Evolutionary conservation across 2,329 filamentous ascomycete species (phyloP).

Genomic region (Aureobasidium sp.): DNA sequence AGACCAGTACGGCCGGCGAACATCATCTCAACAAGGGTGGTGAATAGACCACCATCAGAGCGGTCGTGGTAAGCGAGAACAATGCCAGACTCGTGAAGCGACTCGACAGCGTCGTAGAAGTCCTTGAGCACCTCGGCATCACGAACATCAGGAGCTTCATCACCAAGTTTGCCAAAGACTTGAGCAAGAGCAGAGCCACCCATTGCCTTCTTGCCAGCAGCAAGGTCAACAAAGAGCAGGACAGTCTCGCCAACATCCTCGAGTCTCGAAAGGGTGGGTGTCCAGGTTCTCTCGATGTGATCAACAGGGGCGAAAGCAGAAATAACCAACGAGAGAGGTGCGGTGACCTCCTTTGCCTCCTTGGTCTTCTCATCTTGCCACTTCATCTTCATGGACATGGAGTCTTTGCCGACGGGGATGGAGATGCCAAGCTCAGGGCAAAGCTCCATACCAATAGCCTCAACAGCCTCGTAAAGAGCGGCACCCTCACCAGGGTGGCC

Average conservation of each 20-base stretch:
- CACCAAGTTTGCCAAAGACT: conserved; percentile 75
- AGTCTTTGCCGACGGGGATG: conserved; percentile 96
- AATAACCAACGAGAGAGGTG: conserved; percentile 83
- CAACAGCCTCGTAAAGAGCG: conserved; percentile 84
- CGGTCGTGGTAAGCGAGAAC: conserved; percentile 93
- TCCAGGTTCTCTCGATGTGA: conserved; percentile 83
- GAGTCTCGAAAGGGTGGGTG: conserved; percentile 70
- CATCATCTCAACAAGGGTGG: conserved; percentile 93
- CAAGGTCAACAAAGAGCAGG: conserved; percentile 85
- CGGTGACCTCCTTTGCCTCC: conserved; percentile 75
- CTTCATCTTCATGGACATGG: conserved; percentile 97
- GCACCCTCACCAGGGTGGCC: conserved; percentile 88
- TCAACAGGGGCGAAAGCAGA: conserved; percentile 82
- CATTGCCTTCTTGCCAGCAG: conserved; percentile 68
- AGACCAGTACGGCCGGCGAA: conserved; percentile 89
- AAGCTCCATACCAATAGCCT: conserved; percentile 85
- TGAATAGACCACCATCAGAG: conserved; percentile 86
- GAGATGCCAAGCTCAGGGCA: conserved; percentile 85
- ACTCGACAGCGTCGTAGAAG: conserved; percentile 79
- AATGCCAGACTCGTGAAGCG: conserved; percentile 56
- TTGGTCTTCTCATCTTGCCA: conserved; percentile 67
- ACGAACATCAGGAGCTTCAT: conserved; percentile 77
- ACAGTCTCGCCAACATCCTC: conserved; percentile 86
- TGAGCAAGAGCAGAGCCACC: conserved; percentile 90
- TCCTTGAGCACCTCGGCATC: conserved; percentile 74